Evolutionary conservation across 441 rosid genomes (phyloP), one percentile per base, ranked within the genome.

Genomic region (Euphorbia celastroides): DNA sequence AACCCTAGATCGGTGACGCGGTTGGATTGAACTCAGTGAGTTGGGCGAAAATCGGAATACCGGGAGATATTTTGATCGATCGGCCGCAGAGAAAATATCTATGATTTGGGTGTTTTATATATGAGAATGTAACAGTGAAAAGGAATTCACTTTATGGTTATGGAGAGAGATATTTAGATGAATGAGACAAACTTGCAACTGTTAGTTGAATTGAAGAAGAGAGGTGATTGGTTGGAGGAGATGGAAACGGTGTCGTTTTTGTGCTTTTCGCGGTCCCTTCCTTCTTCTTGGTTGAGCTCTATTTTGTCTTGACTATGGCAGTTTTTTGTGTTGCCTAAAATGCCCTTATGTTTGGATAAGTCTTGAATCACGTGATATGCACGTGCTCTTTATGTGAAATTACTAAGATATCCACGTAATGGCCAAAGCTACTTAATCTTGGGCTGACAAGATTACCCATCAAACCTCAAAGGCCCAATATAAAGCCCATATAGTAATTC

Each of bases 101-200:
- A 34, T 34, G 8, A 0, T 12, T 12, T 22, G 11, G 13, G 30
- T 22, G 28, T 60, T 23, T 7, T 26, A 10, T 14, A 7, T 28
- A 23, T 27, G 61, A 19, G 16, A 26, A 57, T 28, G 67, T 30
- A 30, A 48, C 42, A 48, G 36, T n/a, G 38, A 19, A 27, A 61
- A 38, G 65, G 62, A 38, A 20, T 3, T 32, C 26, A 48, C 56
- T 51, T 51, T 20, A n/a, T 51, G 56, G 26, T 19, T 0, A 19
- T 19, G 25, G 56, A 26, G 56, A 20, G 28, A 64, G 57, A 51
- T 64, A 64, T 64, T 64, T 64, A 64, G 22, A 27, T 23, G 20
- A 51, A 64, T 31, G 31, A 64, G 68, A 64, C 59, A 64, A 64
- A 51, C 51, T 51, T 48, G 32, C 26, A 19, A 51, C 56, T 51